Base-by-base conservation (phyloP, 2,329 filamentous ascomycete genomes). In the Aaosphaeria pasadenensis region DNA sequence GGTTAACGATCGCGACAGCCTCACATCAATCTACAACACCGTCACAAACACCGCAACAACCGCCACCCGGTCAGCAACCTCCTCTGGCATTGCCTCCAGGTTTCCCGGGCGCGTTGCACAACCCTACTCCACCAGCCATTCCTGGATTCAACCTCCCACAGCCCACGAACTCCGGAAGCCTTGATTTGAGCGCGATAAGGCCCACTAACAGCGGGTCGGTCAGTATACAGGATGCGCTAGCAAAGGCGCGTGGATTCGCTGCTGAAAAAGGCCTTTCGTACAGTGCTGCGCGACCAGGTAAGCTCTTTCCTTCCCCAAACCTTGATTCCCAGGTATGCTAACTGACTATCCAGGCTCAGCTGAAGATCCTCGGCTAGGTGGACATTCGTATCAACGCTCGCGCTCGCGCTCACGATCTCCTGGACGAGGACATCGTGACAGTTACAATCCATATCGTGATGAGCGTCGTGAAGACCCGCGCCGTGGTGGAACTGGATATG, bases 391-490 rank as follows among this genome's bases (percentile, higher is more conserved):
- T 67, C 75, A 67, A 44, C 81, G 88, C 52, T 91, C 89, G 35
- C 84, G 89, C 53, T 94, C 90, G 36, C 81, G 82, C 11, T 86
- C 86, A 51, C 67, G 70, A 39, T 71, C 70, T 39, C 79, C 80
- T 39, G 70, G 76, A 45, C 79, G 82, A 46, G 87, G 89, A 60
- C 78, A 81, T 49, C 82, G 86, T 70, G 87, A 90, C 68, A 85
- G 84, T 63, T 85, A 86, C 72, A 92, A 89, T 63, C 87, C 88
- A 24, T 95, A 94, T 70, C 81, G 89, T 66, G 90, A 95, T 66
- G 89, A 95, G 70, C 84, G 91, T 59, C 85, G 90, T 58, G 84
- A 83, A 59, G 85, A 87, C 53, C 77, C 81, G 53, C 79, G 80
- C 53, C 70, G 77, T 50, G 73, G 74, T 29, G 77, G 77, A 76